Evolutionary conservation across 805 yeast species (phyloP), one percentile per base, ranked within the genome.

Genomic region (Kodamaea laetipori): DNA sequence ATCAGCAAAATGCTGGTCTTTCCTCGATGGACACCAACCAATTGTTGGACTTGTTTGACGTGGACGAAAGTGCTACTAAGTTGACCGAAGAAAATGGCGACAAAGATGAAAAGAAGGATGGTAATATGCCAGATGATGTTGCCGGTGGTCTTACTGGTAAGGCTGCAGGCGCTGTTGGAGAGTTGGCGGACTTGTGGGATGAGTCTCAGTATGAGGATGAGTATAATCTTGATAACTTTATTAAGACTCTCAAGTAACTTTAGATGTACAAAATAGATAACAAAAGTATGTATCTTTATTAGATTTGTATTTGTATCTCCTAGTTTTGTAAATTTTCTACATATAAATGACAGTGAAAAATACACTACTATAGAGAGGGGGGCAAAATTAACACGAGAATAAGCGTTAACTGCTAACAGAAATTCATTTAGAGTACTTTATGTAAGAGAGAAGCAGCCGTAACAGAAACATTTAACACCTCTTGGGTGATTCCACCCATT

Each of bases 1-100:
- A 90, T 60, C 99, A 94, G 63, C 99, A 94, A 60, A 94, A 94
- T 62, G 80, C 95, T n/a, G 98, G 98, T 0, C 76, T 94, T 49
- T 80, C 88, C 2, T 87, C 97, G 0, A 94, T 94, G 99, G 97
- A 89, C 57, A 92, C 99, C 0, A 89, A 87, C 58, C 98, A 94
- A 64, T 73, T 94, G 47, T 69, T 94, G 31, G 98, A 94, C 58
- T 68, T 94, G 59, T 94, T 94, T 59, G 89, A 87, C 52, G 84
- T 84, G 4, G 86, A 84, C 41, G 87, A 81, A 32, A 50, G 71
- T 58, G 58, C 69, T 5, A 58, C 67, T 6, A 64, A 55, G 49
- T 48, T 61, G 11, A 52, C 53, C 1, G 69, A 62, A 18, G 69
- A 62, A 15, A 30, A 30, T 30, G 34, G 34, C 10, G 53, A 56